phyloP scores from a whole-genome alignment of 1,284 basidiomycete species.

The Tausonia pullulans region DNA sequence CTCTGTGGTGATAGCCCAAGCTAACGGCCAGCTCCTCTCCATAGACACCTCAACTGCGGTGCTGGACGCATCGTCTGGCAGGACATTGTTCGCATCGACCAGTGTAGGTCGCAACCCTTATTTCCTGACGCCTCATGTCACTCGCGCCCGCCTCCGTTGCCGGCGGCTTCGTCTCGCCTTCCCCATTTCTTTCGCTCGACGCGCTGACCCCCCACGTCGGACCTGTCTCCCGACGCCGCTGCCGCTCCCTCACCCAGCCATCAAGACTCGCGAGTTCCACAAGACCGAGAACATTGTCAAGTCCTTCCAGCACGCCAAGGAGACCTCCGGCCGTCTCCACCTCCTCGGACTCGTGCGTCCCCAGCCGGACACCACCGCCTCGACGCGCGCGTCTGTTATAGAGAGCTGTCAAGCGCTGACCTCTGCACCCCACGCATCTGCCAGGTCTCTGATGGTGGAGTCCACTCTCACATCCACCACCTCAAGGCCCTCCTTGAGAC shows the following conservation, averaged over 20 bases:
- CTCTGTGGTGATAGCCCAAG: too few relatives aligned
- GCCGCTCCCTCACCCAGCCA: slow-evolving; percentile 36
- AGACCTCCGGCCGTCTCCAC: slow-evolving; percentile 67
- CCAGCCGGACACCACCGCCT: background rate
- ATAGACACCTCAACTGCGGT: slow-evolving; percentile 79
- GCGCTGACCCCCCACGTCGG: background rate
- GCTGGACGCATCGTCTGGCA: slow-evolving; percentile 89
- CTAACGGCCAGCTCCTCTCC: background rate
- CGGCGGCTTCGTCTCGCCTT: background rate
- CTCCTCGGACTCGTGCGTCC: slow-evolving; percentile 62
- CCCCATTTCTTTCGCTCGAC: background rate
- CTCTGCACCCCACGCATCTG: background rate
- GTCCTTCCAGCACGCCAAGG: slow-evolving; percentile 62
- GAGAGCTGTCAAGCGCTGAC: background rate
- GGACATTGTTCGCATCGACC: slow-evolving; percentile 84
- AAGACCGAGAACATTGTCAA: slow-evolving; percentile 60
- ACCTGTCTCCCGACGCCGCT: background rate
- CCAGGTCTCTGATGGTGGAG: slow-evolving; percentile 78
- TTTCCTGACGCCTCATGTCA: background rate
- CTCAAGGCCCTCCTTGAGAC: slow-evolving; percentile 75
- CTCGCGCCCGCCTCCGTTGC: background rate
- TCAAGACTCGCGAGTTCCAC: slow-evolving; percentile 77
- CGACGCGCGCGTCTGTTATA: background rate
- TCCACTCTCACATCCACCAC: slow-evolving; percentile 84
- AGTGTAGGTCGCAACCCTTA: slow-evolving; percentile 31